phyloP scores from a whole-genome alignment of 2,329 filamentous ascomycete species.

The Arthrobotrys sinensis region DNA sequence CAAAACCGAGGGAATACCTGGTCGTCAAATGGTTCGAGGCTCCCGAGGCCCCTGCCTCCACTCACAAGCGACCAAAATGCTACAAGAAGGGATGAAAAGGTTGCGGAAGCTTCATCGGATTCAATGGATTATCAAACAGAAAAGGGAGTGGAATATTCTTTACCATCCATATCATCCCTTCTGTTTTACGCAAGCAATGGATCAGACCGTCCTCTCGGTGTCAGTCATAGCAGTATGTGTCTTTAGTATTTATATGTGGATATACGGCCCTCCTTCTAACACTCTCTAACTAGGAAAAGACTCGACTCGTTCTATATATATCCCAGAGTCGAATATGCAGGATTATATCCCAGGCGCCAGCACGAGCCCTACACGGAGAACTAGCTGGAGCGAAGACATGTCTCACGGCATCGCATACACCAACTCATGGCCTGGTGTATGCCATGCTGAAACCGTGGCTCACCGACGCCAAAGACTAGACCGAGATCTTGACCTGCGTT shows the following conservation, averaged over 20 bases:
- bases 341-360: neutral
- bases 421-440: slow-evolving; percentile 4
- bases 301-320: slow-evolving; percentile 26
- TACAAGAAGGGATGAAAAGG: slow-evolving; percentile 14
- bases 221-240: slow-evolving; percentile 25
- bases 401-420: neutral
- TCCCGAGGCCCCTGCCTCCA: slow-evolving; percentile 25
- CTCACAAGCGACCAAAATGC: slow-evolving; percentile 15
- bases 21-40: slow-evolving; percentile 25
- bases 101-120: slow-evolving; percentile 11
- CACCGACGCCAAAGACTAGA: neutral
- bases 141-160: slow-evolving; percentile 78
- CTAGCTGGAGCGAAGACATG: slow-evolving; percentile 43
- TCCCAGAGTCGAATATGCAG: slow-evolving; percentile 23
- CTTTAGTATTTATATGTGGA: slow-evolving; percentile 66
- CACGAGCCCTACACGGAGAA: slow-evolving; percentile 11
- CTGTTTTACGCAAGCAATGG: slow-evolving; percentile 84
- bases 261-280: slow-evolving; percentile 68
- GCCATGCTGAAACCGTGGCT: neutral
- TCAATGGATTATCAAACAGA: slow-evolving; percentile 14
- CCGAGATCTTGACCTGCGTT: neutral
- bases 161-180: slow-evolving; percentile 94
- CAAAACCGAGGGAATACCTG: slow-evolving; percentile 37
- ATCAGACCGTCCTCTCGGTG: slow-evolving; percentile 63
- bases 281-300: slow-evolving; percentile 51